Evolutionary conservation across 2,329 filamentous ascomycete genomes (phyloP).

Genomic region (Zasmidium angulare): DNA sequence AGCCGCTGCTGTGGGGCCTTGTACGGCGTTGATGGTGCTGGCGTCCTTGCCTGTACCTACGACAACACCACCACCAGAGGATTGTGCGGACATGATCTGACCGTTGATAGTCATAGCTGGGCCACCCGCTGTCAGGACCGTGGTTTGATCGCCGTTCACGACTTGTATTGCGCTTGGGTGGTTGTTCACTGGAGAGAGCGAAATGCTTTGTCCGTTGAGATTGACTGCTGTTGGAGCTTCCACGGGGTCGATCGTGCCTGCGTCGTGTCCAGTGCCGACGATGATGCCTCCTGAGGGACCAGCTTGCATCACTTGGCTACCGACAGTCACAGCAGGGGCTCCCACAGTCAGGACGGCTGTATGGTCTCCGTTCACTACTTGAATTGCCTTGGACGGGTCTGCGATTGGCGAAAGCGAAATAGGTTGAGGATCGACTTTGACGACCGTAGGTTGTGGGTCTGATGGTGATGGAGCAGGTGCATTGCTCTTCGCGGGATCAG

Average conservation of each 20-base stretch:
- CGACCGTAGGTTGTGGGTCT: neutral
- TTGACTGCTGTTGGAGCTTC: too few relatives aligned
- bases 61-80: neutral
- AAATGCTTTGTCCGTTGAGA: neutral
- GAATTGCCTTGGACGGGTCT: too few relatives aligned
- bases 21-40: neutral
- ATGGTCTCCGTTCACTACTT: too few relatives aligned
- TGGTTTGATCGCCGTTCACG: neutral
- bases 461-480: neutral
- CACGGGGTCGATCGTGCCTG: too few relatives aligned
- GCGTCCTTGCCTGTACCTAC: neutral
- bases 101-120: neutral
- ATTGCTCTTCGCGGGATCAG: too few relatives aligned
- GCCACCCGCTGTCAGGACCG: neutral
- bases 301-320: too few relatives aligned
- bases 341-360: too few relatives aligned
- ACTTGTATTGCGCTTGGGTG: neutral
- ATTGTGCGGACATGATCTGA: constrained; percentile 2
- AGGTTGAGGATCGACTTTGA: neutral
- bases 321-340: too few relatives aligned
- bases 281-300: too few relatives aligned
- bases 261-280: too few relatives aligned
- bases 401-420: too few relatives aligned
- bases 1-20: too few relatives aligned
- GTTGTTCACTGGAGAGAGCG: neutral